These are phyloP conservation scores for Abrus pulchellus DNA, from an alignment of 306 rosid species.

Conservation along the genomic window DNA sequence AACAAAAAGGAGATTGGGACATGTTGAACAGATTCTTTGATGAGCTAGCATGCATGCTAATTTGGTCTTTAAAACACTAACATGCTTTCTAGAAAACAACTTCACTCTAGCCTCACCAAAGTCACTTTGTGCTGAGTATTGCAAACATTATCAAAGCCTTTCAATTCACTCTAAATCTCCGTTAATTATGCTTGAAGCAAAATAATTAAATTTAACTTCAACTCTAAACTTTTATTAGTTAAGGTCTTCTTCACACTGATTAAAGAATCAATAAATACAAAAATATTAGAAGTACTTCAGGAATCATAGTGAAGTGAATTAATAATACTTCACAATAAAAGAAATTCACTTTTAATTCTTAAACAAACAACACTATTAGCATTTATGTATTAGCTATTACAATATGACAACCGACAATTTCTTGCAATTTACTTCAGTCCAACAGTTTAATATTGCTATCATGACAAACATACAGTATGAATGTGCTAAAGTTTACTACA, in stretches of 20 bases:
- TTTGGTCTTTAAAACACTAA: constrained; percentile 1
- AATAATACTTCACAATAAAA: too few relatives aligned
- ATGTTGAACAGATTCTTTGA: neutral
- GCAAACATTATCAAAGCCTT: neutral
- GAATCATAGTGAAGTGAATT: too few relatives aligned
- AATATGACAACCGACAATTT: neutral
- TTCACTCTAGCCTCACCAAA: neutral
- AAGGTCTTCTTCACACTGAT: too few relatives aligned
- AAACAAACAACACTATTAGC: too few relatives aligned
- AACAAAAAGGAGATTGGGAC: constrained; percentile 41
- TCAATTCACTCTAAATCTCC: constrained; percentile 4
- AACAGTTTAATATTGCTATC: constrained; percentile 16
- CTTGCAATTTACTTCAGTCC: constrained; percentile 46
- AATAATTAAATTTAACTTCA: constrained; percentile 29
- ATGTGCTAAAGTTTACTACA: constrained; percentile 4
- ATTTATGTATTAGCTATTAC: neutral
- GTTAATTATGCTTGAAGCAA: constrained; percentile 35
- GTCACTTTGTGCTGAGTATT: neutral
- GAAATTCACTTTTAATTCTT: too few relatives aligned
- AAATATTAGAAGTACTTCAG: too few relatives aligned
- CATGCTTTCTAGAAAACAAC: constrained; percentile 6
- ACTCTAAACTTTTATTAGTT: constrained; percentile 13
- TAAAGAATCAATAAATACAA: too few relatives aligned
- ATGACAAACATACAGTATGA: constrained; percentile 12
- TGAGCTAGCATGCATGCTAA: neutral